Conservation (phyloP, 2,329 filamentous ascomycete species). For the Aspergillus eucalypticola region DNA sequence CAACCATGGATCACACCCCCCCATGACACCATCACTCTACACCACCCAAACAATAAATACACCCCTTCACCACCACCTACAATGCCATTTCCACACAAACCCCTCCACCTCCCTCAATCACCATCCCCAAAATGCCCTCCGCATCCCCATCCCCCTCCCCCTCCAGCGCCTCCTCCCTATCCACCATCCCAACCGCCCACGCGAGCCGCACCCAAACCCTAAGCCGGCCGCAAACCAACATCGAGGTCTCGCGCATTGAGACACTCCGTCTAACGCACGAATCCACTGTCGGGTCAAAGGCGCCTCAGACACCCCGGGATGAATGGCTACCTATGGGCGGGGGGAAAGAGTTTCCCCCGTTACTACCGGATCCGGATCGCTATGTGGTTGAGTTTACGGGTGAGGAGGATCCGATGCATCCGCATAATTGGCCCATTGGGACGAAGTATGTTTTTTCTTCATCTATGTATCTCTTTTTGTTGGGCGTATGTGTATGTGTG, state of each 20-base stretch:
- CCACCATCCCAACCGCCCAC: not conserved
- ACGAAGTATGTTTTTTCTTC: conserved; percentile 42
- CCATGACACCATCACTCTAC: conserved; percentile 1
- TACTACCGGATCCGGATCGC: conserved; percentile 52
- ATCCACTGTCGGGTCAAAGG: conserved; percentile 29
- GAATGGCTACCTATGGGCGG: conserved; percentile 31
- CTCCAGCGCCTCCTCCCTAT: not conserved
- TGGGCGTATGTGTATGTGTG: not conserved
- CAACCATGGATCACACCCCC: not conserved
- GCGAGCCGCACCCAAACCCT: conserved; percentile 8
- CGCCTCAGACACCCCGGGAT: conserved; percentile 18
- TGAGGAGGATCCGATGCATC: conserved; percentile 51
- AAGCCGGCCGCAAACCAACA: conserved; percentile 25
- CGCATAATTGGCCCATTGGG: conserved; percentile 53
- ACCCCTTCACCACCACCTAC: not conserved
- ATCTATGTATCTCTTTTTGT: conserved; percentile 1
- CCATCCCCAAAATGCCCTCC: not conserved
- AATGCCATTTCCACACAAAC: not conserved
- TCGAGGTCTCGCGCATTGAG: conserved; percentile 32
- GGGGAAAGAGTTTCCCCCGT: conserved; percentile 32
- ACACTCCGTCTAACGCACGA: conserved; percentile 29
- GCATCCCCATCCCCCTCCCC: not conserved
- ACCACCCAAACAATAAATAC: not conserved
- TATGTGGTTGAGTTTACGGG: conserved; percentile 59
- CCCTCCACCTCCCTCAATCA: no score